Evolutionary conservation across 306 rosid species (phyloP).

Genomic region (Ammopiptanthus mongolicus): DNA sequence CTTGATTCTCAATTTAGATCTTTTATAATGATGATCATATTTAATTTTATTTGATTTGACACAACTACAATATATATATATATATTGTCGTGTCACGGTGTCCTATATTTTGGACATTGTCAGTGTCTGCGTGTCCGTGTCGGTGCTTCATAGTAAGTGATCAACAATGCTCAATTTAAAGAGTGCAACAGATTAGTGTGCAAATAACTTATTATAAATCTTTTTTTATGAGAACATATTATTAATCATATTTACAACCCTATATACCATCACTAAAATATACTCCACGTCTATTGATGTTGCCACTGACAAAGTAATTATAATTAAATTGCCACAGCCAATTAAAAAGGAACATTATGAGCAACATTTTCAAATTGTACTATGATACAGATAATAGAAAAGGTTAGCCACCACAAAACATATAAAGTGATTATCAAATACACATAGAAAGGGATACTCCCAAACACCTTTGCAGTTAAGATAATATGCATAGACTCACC

Average conservation of each 20-base stretch:
- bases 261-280: conserved; percentile 12
- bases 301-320: not conserved
- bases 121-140: too few relatives aligned
- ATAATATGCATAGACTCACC: conserved; percentile 44
- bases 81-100: too few relatives aligned
- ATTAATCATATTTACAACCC: not conserved
- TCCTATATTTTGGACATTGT: too few relatives aligned
- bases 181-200: not conserved
- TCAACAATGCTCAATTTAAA: conserved; percentile 2
- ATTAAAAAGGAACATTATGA: conserved; percentile 5
- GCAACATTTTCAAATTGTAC: not conserved
- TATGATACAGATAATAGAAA: not conserved
- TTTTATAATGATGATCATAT: too few relatives aligned
- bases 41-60: too few relatives aligned
- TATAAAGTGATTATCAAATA: not conserved
- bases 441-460: not conserved
- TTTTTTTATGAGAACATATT: not conserved
- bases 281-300: not conserved
- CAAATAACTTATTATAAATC: conserved; percentile 4
- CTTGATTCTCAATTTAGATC: too few relatives aligned
- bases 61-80: too few relatives aligned
- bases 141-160: not conserved
- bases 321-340: not conserved
- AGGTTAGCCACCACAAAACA: not conserved
- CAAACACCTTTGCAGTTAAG: not conserved